These are phyloP conservation scores for Eudorina sp. DNA, from an alignment of 139 green algal species.

Conservation along the genomic window DNA sequence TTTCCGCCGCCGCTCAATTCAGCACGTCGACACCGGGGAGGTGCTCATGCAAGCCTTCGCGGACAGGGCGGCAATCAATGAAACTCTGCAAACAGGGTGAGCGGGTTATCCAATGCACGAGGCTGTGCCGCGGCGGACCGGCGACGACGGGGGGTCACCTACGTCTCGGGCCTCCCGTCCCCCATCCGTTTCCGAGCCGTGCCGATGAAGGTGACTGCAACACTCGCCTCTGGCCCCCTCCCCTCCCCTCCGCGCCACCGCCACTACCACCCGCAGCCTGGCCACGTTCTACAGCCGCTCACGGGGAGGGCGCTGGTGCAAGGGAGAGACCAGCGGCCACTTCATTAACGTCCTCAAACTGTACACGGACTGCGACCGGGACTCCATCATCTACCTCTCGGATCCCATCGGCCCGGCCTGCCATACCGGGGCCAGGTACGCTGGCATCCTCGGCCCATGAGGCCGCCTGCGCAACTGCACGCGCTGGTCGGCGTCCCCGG, in stretches of 20 bases:
- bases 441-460: neutral
- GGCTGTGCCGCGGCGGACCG: too few relatives aligned
- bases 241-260: neutral
- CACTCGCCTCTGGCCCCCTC: too few relatives aligned
- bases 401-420: constrained; percentile 91
- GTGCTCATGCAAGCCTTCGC: constrained; percentile 98
- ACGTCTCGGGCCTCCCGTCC: too few relatives aligned
- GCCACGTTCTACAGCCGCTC: constrained; percentile 97
- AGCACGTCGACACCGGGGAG: constrained; percentile 96
- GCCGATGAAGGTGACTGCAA: too few relatives aligned
- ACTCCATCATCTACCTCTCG: constrained; percentile 95
- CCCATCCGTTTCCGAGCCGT: too few relatives aligned
- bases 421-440: constrained; percentile 88
- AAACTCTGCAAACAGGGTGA: constrained; percentile 91
- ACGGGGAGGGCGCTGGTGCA: constrained; percentile 94
- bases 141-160: too few relatives aligned
- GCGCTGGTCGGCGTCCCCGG: too few relatives aligned
- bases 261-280: constrained; percentile 73
- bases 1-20: constrained; percentile 28
- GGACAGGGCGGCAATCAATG: constrained; percentile 84
- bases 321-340: constrained; percentile 96
- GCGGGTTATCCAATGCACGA: too few relatives aligned
- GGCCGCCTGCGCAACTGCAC: too few relatives aligned
- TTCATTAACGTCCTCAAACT: constrained; percentile 87
- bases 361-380: constrained; percentile 91